phyloP scores from a whole-genome alignment of 441 rosid genomes.

The Breynia disticha region DNA sequence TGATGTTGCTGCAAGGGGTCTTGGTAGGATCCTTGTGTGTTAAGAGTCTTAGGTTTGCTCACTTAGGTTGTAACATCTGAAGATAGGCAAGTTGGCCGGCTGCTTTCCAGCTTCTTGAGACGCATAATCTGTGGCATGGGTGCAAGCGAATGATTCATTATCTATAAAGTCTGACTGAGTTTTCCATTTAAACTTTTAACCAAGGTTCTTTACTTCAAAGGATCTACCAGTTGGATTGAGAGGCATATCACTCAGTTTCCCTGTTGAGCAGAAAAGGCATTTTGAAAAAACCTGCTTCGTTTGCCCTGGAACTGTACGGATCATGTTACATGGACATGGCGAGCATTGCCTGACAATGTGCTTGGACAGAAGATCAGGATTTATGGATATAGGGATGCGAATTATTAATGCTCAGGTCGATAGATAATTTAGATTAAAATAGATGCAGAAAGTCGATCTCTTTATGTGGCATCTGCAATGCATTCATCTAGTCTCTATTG shows the following conservation, averaged over 20 bases:
- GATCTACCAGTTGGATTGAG: conserved; percentile 26
- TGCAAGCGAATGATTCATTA: conserved; percentile 24
- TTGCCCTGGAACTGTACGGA: conserved; percentile 19
- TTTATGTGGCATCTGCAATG: conserved; percentile 27
- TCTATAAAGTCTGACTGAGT: conserved; percentile 10
- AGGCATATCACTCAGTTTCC: conserved; percentile 23
- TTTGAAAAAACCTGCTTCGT: conserved; percentile 8
- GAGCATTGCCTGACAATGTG: conserved; percentile 12
- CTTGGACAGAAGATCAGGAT: conserved; percentile 12
- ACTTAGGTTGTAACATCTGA: conserved; percentile 31
- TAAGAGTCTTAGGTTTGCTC: conserved; percentile 45
- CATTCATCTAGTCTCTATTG: conserved; percentile 31
- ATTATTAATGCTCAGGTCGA: not conserved
- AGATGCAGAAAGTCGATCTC: conserved; percentile 7
- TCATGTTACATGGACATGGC: conserved; percentile 31
- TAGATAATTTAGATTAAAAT: too few relatives aligned
- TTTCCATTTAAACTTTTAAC: conserved; percentile 5
- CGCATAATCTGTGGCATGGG: conserved; percentile 49
- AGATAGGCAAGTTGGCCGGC: conserved; percentile 81
- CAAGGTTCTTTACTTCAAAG: not conserved
- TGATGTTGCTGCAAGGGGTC: conserved; percentile 99
- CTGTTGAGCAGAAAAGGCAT: conserved; percentile 13
- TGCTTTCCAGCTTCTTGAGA: conserved; percentile 65
- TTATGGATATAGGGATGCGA: not conserved
- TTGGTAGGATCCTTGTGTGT: conserved; percentile 83